Percentiles rank a stretch among this genome's conserved stretches.
Conservation (phyloP, 1,284 basidiomycete genomes). For the Phylloporus sp. region DNA sequence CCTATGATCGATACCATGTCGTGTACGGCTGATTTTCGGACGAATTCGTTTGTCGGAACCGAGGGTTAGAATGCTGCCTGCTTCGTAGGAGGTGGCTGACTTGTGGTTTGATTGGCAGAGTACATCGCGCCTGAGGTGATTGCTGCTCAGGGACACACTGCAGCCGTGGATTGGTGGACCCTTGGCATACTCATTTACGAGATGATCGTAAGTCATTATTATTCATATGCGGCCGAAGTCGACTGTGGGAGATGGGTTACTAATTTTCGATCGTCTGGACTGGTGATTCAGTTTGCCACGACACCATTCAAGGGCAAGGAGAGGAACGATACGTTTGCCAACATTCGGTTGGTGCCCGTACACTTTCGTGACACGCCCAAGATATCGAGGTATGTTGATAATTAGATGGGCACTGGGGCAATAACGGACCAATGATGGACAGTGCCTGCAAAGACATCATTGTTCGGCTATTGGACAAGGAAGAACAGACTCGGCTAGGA, state of each 20-base stretch:
- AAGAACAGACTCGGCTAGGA: slow-evolving; percentile 88
- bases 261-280: slow-evolving; percentile 23
- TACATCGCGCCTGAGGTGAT: slow-evolving; percentile 99
- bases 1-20: slow-evolving; percentile 96
- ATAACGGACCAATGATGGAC: slow-evolving; percentile 26
- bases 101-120: slow-evolving; percentile 60
- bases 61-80: slow-evolving; percentile 71
- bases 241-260: slow-evolving; percentile 27
- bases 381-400: slow-evolving; percentile 76
- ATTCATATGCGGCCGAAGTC: slow-evolving; percentile 25
- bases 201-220: slow-evolving; percentile 88
- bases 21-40: slow-evolving; percentile 97
- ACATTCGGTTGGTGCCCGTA: slow-evolving; percentile 90
- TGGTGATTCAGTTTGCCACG: slow-evolving; percentile 80
- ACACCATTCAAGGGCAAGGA: slow-evolving; percentile 98
- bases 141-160: slow-evolving; percentile 95
- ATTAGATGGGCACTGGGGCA: not conserved
- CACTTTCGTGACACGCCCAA: slow-evolving; percentile 88
- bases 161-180: slow-evolving; percentile 99
- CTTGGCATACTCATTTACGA: slow-evolving; percentile 98
- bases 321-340: slow-evolving; percentile 95
- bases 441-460: slow-evolving; percentile 91
- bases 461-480: slow-evolving; percentile 90
- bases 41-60: slow-evolving; percentile 98
- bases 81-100: slow-evolving; percentile 29